Evolutionary conservation across 768 basidiomycete genomes (phyloP).

Genomic region (Mycena belliarum): DNA sequence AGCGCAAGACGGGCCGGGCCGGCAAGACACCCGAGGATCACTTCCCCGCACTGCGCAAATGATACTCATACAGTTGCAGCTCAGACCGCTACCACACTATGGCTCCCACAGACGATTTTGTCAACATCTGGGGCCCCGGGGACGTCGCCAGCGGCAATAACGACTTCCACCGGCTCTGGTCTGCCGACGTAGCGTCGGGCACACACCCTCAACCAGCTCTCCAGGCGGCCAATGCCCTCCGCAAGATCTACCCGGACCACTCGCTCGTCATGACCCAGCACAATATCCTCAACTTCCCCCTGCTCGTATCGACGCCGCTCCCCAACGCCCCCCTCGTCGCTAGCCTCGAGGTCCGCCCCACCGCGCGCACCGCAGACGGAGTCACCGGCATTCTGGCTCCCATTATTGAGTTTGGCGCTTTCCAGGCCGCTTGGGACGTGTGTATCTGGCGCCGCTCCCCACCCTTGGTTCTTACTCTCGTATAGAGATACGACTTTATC

Average conservation of each 20-base stretch:
- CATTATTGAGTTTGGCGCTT: constrained; percentile 52
- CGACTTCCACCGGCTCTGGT: constrained; percentile 53
- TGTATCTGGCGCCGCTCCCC: constrained; percentile 20
- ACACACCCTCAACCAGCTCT: constrained; percentile 47
- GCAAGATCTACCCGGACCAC: constrained; percentile 60
- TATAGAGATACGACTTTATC: constrained; percentile 56
- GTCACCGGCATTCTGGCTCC: constrained; percentile 58
- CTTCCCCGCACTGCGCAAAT: neutral
- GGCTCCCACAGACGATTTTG: constrained; percentile 40
- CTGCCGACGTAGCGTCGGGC: constrained; percentile 43
- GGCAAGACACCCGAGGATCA: neutral
- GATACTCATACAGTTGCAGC: neutral
- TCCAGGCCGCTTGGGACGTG: constrained; percentile 61
- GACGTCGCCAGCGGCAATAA: constrained; percentile 26
- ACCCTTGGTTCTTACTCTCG: neutral
- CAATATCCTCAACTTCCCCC: constrained; percentile 54
- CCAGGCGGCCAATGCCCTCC: constrained; percentile 48
- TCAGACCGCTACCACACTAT: neutral
- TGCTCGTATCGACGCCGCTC: constrained; percentile 43
- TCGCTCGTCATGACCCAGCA: constrained; percentile 58
- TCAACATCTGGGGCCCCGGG: constrained; percentile 41
- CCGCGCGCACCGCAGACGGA: constrained; percentile 41
- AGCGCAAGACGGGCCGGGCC: neutral
- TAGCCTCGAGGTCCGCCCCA: constrained; percentile 48
- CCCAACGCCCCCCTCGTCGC: constrained; percentile 52